Evolutionary conservation across 805 yeast genomes (phyloP).

Genomic region (Yamadazyma scolyti): DNA sequence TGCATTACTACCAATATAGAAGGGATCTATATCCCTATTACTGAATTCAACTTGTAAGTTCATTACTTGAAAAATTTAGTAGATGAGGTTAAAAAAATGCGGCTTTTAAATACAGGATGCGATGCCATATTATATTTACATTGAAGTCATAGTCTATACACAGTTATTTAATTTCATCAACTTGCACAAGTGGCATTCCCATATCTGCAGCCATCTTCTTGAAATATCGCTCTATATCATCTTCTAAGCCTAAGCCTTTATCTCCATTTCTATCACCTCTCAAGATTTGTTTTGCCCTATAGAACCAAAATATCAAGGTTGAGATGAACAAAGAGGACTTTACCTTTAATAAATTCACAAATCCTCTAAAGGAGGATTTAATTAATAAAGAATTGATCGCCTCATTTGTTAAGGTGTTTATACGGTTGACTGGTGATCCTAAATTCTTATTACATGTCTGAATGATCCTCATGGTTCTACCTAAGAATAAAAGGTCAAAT

Average conservation of each 20-base stretch:
- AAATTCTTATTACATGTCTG: conserved; percentile 63
- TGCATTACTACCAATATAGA: conserved; percentile 80
- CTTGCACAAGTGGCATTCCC: conserved; percentile 34
- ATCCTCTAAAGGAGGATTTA: conserved; percentile 8
- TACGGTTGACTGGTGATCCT: conserved; percentile 73
- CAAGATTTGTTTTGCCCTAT: conserved; percentile 30
- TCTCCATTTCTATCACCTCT: conserved; percentile 30
- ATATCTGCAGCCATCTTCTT: conserved; percentile 38
- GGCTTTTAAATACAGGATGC: too few relatives aligned
- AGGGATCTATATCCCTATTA: conserved; percentile 62
- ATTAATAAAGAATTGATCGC: conserved; percentile 35
- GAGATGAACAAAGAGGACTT: conserved; percentile 23
- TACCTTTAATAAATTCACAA: conserved; percentile 13
- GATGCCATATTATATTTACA: too few relatives aligned
- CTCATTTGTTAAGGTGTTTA: conserved; percentile 57
- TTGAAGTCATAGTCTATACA: too few relatives aligned
- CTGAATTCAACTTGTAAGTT: conserved; percentile 39
- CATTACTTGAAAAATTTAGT: conserved; percentile 11
- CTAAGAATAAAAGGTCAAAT: conserved; percentile 57
- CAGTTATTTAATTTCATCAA: too few relatives aligned
- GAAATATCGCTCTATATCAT: conserved; percentile 41
- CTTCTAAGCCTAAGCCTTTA: conserved; percentile 40
- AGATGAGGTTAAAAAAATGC: too few relatives aligned
- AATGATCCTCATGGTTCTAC: conserved; percentile 70
- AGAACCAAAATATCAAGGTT: conserved; percentile 26